Base-by-base conservation (phyloP, 2,329 filamentous ascomycete genomes). In the Nemania sp. region DNA sequence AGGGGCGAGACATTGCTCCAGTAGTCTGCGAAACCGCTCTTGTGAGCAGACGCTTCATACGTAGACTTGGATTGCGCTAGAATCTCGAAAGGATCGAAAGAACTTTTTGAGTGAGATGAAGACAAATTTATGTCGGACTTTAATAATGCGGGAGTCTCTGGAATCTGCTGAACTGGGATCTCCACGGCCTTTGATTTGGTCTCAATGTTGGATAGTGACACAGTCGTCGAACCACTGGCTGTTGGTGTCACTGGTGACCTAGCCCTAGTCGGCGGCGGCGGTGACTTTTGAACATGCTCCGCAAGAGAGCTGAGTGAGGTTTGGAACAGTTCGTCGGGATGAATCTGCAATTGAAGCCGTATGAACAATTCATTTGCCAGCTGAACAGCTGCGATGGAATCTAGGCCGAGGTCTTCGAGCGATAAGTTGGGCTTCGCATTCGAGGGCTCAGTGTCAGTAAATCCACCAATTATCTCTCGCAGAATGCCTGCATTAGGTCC, bases 381-480 rank as follows among this genome's bases (percentile, higher is more conserved):
- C 30, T 47, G 44, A 12, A 47, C 33, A 20, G 44, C 44, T 19
- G 44, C 44, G 17, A 47, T 47, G n/a, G 31, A 47, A 22, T 47
- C 44, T 12, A 47, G 34, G 34, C 44, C 44, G 33, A 47, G 44
- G 3, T 39, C 33, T 22, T 37, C 31, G 14, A 47, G 44, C 12
- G 33, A 28, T 30, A 20, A 28, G 33, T 39, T 15, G 34, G 33
- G 6, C n/a, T 24, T 28, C 2, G 19, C 22, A 36, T 37, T 22
- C 4, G 44, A 20, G n/a, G 15, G 33, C 22, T 28, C 33, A 39
- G 14, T n/a, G n/a, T 47, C 15, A 15, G 20, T 45, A 19, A 34
- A 45, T n/a, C 9, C 12, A 34, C 28, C 28, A 8, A 45, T 34
- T 4, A 45, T 17, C 9, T 45, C 44, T 30, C 22, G 20, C 5